Evolutionary conservation across 2,329 filamentous ascomycete species (phyloP).

Genomic region (Stagonosporopsis chrysanthemi): DNA sequence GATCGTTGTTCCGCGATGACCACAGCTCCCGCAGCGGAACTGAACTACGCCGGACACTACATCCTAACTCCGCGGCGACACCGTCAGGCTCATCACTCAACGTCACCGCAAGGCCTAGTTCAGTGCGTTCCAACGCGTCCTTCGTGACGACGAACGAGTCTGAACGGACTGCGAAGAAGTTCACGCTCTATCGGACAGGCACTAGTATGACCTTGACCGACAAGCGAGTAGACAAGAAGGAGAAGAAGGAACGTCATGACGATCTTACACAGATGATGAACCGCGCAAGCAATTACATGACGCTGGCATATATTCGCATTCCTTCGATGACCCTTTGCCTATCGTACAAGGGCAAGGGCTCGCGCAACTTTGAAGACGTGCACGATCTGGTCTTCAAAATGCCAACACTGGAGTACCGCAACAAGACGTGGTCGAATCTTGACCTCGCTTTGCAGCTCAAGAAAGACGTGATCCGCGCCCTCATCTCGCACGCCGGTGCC

Average conservation of each 20-base stretch:
- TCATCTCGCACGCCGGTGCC: conserved; percentile 93
- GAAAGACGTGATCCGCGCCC: conserved; percentile 89
- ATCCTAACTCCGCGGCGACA: conserved; percentile 36
- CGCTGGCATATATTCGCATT: conserved; percentile 92
- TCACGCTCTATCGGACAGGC: conserved; percentile 50
- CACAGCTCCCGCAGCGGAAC: conserved; percentile 38
- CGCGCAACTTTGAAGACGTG: conserved; percentile 94
- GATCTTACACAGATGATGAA: conserved; percentile 97
- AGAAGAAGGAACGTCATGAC: conserved; percentile 71
- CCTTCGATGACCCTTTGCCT: conserved; percentile 94
- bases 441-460: conserved; percentile 92
- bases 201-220: conserved; percentile 49
- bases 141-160: conserved; percentile 38
- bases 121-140: conserved; percentile 37
- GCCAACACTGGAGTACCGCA: conserved; percentile 92
- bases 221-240: conserved; percentile 56
- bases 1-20: conserved; percentile 44
- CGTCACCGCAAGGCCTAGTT: conserved; percentile 37
- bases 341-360: conserved; percentile 94
- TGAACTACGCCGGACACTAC: conserved; percentile 42
- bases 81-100: conserved; percentile 23
- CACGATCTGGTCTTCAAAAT: conserved; percentile 97
- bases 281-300: conserved; percentile 96
- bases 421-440: conserved; percentile 99
- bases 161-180: conserved; percentile 48